Evolutionary conservation across 768 basidiomycete species (phyloP).

Genomic region (Gymnopilus dilepis): DNA sequence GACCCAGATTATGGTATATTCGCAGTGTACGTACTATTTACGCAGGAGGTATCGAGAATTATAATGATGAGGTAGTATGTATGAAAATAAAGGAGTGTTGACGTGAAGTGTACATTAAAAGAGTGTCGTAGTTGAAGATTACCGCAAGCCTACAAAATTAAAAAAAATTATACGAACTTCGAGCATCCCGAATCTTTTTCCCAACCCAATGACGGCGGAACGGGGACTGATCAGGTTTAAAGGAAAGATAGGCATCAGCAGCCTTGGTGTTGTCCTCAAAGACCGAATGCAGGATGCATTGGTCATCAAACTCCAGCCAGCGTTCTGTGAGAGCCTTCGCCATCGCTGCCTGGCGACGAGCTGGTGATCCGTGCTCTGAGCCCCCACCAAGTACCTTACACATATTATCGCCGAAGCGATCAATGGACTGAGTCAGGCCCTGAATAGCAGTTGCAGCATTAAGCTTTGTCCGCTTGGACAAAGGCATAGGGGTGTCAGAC

Average conservation of each 20-base stretch:
- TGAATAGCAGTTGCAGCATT: constrained; percentile 12
- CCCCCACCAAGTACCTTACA: constrained; percentile 18
- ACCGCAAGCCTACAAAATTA: too few species aligned
- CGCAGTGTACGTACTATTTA: too few species aligned
- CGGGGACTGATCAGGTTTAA: neutral
- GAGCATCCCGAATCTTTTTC: neutral
- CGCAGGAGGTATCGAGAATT: too few species aligned
- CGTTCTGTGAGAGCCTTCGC: constrained; percentile 18
- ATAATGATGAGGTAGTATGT: too few species aligned
- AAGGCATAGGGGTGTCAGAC: constrained; percentile 1
- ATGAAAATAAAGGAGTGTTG: too few species aligned
- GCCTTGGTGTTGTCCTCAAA: constrained; percentile 21
- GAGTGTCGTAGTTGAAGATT: too few species aligned
- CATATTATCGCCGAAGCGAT: constrained; percentile 16
- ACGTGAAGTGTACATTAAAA: too few species aligned
- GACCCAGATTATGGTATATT: constrained; percentile 9
- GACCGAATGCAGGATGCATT: constrained; percentile 15
- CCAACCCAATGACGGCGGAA: neutral
- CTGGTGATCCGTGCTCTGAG: constrained; percentile 18
- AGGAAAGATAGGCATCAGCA: constrained; percentile 22
- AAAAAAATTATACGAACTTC: too few species aligned
- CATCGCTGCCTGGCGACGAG: constrained; percentile 17
- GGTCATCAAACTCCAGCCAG: constrained; percentile 19
- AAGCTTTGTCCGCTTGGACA: constrained; percentile 4
- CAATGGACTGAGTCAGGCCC: constrained; percentile 12